phyloP scores from a whole-genome alignment of 2,329 filamentous ascomycete genomes.

The Blastomyces percursus region DNA sequence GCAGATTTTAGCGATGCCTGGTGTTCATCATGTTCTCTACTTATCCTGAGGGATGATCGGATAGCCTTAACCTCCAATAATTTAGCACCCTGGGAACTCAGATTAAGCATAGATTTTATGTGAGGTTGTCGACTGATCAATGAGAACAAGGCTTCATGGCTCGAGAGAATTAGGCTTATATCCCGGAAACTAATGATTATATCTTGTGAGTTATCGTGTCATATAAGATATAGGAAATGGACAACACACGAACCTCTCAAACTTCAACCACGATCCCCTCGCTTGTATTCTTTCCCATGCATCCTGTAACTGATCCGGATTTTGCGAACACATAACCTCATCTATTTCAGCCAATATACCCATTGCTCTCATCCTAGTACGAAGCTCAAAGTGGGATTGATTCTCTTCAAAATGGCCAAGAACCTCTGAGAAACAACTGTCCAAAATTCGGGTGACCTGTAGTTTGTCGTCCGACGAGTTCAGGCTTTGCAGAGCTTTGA shows the following conservation, averaged over 20 bases:
- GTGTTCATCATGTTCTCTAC: conserved; percentile 65
- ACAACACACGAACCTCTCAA: conserved; percentile 52
- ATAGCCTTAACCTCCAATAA: conserved; percentile 67
- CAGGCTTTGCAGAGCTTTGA: conserved; percentile 70
- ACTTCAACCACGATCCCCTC: conserved; percentile 69
- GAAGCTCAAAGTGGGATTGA: conserved; percentile 36
- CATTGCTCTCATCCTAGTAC: conserved; percentile 50
- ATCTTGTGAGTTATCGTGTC: not conserved
- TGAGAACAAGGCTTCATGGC: conserved; percentile 70
- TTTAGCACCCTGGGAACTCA: conserved; percentile 54
- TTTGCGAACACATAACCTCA: conserved; percentile 56
- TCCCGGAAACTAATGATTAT: conserved; percentile 40
- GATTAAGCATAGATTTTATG: conserved; percentile 49
- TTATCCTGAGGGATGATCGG: conserved; percentile 61
- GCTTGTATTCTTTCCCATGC: conserved; percentile 53
- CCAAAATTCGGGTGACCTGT: conserved; percentile 47
- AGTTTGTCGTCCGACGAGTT: conserved; percentile 51
- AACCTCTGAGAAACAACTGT: conserved; percentile 47
- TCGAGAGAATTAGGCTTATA: conserved; percentile 69
- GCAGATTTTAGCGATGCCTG: conserved; percentile 82
- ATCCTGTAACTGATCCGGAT: conserved; percentile 49
- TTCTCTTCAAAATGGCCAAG: conserved; percentile 32
- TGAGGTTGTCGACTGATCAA: conserved; percentile 60
- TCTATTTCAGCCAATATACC: conserved; percentile 72
- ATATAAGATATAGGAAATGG: not conserved